Evolutionary conservation across 2,329 filamentous ascomycete species (phyloP).

Genomic region (Cryphonectria parasitica): DNA sequence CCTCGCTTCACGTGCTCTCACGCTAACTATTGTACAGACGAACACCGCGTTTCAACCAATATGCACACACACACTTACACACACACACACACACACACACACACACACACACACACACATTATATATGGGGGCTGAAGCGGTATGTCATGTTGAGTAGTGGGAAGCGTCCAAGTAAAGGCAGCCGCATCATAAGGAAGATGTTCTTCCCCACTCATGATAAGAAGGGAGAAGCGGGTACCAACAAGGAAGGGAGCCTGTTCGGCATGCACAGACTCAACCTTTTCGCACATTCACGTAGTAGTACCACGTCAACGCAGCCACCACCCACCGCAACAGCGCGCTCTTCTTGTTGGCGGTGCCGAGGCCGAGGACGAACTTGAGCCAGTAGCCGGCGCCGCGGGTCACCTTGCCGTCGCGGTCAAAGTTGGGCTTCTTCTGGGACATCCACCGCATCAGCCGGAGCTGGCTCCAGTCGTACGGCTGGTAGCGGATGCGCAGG

Average conservation of each 20-base stretch:
- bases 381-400: slow-evolving; percentile 60
- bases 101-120: too few species aligned
- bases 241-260: too few species aligned
- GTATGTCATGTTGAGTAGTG: background rate
- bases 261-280: background rate
- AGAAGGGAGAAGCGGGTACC: background rate
- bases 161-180: background rate
- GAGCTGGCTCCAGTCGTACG: slow-evolving; percentile 55
- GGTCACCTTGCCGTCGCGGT: slow-evolving; percentile 59
- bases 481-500: slow-evolving; percentile 70
- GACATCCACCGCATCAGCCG: slow-evolving; percentile 49
- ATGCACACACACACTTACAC: background rate
- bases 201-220: background rate
- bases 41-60: background rate
- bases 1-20: background rate
- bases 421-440: slow-evolving; percentile 59
- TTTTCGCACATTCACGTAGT: slow-evolving; percentile 20
- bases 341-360: slow-evolving; percentile 52
- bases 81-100: background rate
- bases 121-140: background rate
- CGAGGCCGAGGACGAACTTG: slow-evolving; percentile 54
- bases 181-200: background rate
- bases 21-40: background rate
- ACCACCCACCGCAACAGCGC: slow-evolving; percentile 57
- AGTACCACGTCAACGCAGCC: slow-evolving; percentile 37